Evolutionary conservation across 257 asterid genomes (phyloP).

Genomic region (Solanum phureja): DNA sequence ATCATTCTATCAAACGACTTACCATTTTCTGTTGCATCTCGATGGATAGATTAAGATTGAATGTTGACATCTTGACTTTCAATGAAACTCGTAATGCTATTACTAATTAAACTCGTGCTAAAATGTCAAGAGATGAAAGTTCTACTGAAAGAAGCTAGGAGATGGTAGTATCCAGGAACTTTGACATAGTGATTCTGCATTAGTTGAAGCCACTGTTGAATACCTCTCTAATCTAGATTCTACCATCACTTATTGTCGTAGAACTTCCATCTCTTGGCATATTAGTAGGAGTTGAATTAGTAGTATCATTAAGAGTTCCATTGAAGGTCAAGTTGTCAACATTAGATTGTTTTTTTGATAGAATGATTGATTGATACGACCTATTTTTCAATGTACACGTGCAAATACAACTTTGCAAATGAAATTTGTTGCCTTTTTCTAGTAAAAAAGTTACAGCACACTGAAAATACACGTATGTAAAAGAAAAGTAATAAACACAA

Average conservation of each 20-base stretch:
- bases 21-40: not conserved
- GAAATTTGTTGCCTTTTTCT: too few species aligned
- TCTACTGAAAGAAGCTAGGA: not conserved
- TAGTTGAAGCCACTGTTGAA: too few species aligned
- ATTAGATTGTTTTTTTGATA: not conserved
- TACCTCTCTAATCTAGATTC: not conserved
- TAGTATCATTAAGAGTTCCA: not conserved
- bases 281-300: not conserved
- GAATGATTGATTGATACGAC: not conserved
- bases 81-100: not conserved
- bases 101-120: not conserved
- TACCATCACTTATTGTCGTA: not conserved
- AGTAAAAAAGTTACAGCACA: too few species aligned
- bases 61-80: too few species aligned
- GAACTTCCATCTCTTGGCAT: not conserved
- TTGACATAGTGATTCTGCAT: not conserved
- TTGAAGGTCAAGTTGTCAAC: not conserved
- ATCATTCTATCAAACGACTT: too few species aligned
- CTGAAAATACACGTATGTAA: too few species aligned
- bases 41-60: not conserved
- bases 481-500: too few species aligned
- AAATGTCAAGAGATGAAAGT: not conserved
- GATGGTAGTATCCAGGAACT: not conserved
- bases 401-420: not conserved
- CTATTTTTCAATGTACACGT: not conserved